Evolutionary conservation across 1,284 basidiomycete species (phyloP), one percentile per base, ranked within the genome.

Genomic region (Trichosporon coremiiforme): DNA sequence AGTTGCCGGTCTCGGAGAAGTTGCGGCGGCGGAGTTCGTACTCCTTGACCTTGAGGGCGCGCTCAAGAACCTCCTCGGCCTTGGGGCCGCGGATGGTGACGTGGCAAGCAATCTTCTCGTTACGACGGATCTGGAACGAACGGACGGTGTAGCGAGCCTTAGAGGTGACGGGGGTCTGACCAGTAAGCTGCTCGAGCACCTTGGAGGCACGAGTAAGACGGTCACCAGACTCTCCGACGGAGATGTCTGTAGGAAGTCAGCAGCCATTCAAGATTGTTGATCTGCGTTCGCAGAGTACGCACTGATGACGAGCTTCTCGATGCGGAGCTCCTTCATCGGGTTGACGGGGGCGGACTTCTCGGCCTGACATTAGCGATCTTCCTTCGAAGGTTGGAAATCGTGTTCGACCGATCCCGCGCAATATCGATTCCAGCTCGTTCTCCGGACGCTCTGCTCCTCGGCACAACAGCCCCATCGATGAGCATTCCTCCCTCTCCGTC

Each of bases 291-390:
- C 47, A 35, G 57, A 35, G 35, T 62, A 92, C 93, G 81, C 85
- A 96, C 94, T 99, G 89, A 99, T 95, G 87, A 98, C 95, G 84
- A 99, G 91, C 89, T 99, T 98, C 87, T 98, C 95, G 84, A 98
- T 95, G 80, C 90, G 89, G 80, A 94, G 93, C 88, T 98, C 95
- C 88, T 91, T 92, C 93, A 95, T 95, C 83, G 90, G 89, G 88
- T 95, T 95, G 81, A 90, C 89, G 84, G 93, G 92, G 84, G 91
- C 87, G 77, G 90, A 91, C 86, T 94, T 93, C 83, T 94, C 93
- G 86, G 93, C 91, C 93, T 94, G 80, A 66, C 25, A 15, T 35
- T 33, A 62, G 57, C 33, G 17, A n/a, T 35, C 29, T 35, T n/a
- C 31, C 57, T n/a, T 13, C 10, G 6, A 53, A 22, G 9, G 8